Evolutionary conservation across 23 red algal species (phyloP).

Genomic region (Chondrus crispus): DNA sequence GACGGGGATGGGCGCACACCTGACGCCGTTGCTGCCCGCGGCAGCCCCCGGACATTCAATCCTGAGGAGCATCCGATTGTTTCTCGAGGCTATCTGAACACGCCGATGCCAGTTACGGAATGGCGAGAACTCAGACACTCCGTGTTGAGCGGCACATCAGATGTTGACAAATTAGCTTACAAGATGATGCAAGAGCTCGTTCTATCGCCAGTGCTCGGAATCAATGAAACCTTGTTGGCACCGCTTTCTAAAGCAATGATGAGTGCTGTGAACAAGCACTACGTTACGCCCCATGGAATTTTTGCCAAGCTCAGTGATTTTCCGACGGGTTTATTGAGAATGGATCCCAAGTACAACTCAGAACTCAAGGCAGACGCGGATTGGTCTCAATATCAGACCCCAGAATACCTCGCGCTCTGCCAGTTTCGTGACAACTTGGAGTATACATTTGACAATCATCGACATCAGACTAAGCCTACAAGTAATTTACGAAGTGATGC

Average conservation of each 20-base stretch:
- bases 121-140: not conserved
- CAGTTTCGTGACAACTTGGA: constrained; percentile 36
- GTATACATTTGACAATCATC: constrained; percentile 29
- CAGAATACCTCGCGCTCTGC: constrained; percentile 3
- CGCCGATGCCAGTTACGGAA: not conserved
- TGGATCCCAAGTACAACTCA: constrained; percentile 1
- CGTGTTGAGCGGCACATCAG: not conserved
- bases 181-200: constrained; percentile 50
- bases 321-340: not conserved
- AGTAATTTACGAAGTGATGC: not conserved
- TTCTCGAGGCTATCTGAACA: not conserved
- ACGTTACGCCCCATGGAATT: not conserved
- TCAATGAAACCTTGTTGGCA: not conserved
- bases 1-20: too few relatives aligned
- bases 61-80: not conserved
- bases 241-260: constrained; percentile 1
- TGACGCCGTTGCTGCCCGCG: too few relatives aligned
- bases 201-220: constrained; percentile 33
- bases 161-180: constrained; percentile 53
- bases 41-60: too few relatives aligned
- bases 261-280: not conserved
- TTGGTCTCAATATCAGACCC: constrained; percentile 13
- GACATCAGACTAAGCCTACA: not conserved
- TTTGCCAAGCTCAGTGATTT: not conserved
- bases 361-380: not conserved